Evolutionary conservation across 2,329 filamentous ascomycete species (phyloP).

Genomic region (Leptographium lundbergii): DNA sequence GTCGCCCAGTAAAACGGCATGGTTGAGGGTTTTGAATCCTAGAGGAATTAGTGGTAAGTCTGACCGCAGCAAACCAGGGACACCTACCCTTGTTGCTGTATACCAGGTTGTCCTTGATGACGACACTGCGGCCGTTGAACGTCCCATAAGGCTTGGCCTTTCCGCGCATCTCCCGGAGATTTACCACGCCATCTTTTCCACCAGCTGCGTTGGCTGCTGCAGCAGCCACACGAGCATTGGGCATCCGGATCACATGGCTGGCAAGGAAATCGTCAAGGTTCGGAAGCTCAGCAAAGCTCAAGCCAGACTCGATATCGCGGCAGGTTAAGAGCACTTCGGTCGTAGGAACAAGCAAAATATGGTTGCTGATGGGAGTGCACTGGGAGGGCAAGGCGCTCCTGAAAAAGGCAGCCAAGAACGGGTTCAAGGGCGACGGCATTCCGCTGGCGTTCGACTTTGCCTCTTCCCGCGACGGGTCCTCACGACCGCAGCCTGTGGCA

Average conservation of each 20-base stretch:
- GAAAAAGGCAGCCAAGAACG: conserved; percentile 97
- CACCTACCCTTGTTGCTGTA: conserved; percentile 87
- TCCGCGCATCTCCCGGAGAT: conserved; percentile 71
- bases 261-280: conserved; percentile 87
- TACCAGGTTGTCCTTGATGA: conserved; percentile 84
- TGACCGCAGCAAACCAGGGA: not conserved
- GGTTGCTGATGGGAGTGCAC: conserved; percentile 82
- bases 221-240: conserved; percentile 30
- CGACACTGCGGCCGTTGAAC: conserved; percentile 80
- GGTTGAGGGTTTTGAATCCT: conserved; percentile 87
- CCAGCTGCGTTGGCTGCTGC: conserved; percentile 34
- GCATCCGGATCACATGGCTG: conserved; percentile 89
- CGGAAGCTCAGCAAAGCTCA: conserved; percentile 66
- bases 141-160: conserved; percentile 94
- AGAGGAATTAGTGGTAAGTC: not conserved
- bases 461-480: conserved; percentile 4
- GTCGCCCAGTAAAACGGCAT: conserved; percentile 77
- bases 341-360: conserved; percentile 85
- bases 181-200: conserved; percentile 45
- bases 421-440: conserved; percentile 62
- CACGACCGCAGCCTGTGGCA: conserved; percentile 1
- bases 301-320: conserved; percentile 72
- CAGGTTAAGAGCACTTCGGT: conserved; percentile 83
- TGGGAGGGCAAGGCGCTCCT: conserved; percentile 84
- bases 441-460: conserved; percentile 2